Evolutionary conservation across 768 basidiomycete species (phyloP), one percentile per base, ranked within the genome.

Genomic region (Suillus hirtellus): DNA sequence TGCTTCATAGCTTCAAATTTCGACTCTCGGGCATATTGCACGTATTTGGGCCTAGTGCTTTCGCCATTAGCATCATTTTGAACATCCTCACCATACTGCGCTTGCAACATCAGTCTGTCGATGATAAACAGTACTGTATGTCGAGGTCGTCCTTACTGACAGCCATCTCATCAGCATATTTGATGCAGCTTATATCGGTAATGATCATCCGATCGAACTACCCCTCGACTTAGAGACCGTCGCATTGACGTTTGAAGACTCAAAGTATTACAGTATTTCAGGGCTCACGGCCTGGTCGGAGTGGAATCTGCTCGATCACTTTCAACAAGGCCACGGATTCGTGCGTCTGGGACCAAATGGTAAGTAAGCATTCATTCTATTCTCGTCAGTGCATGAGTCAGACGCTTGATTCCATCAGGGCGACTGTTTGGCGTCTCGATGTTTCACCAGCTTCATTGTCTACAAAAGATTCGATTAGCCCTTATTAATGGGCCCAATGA

Each of bases 361-460:
- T 62, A 35, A 24, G 24, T 2, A 44, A 44, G 3, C 19, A 37
- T 15, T 38, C 14, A 37, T 21, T 3, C n/a, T 12, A 1, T 19
- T 19, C 5, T 19, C 5, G 34, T 37, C 35, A 14, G 37, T 37
- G 3, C 12, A 27, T 37, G 35, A 14, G 3, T 14, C 14, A 21
- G n/a, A 55, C n/a, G 1, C n/a, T 55, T 21, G n/a, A 10, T 55
- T 24, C 14, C 10, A n/a, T n/a, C 21, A 55, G 54, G 54, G 15
- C 74, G 73, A 60, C 60, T 68, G 1, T 70, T 72, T 65, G 67
- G 64, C 12, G 60, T 75, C 8, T 59, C 72, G 15, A 72, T 75
- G 70, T 73, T 70, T 63, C 74, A 76, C 65, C 60, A 74, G 59
- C 61, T 73, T 17, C 72, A 75, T 54, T 76, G 76, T 63, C 60